Evolutionary conservation across 768 basidiomycete genomes (phyloP).

Genomic region (Neoboletus magnificus): DNA sequence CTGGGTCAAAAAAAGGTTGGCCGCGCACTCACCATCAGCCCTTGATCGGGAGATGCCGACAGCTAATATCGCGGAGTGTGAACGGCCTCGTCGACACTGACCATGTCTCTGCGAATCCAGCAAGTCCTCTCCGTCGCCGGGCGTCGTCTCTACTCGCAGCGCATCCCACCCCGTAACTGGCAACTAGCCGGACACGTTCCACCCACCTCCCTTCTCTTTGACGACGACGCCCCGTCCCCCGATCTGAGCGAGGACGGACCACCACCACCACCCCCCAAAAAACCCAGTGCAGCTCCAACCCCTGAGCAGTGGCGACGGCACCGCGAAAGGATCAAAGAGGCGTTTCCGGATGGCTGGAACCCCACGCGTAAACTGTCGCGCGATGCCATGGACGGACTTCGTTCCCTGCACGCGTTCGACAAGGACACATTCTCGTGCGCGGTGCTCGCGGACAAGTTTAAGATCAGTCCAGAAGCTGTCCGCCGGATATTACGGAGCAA

Average conservation of each 20-base stretch:
- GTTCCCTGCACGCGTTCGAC: conserved; percentile 62
- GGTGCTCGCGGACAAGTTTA: conserved; percentile 72
- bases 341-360: conserved; percentile 68
- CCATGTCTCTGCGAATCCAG: conserved; percentile 20
- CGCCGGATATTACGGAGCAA: conserved; percentile 73
- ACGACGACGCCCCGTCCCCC: conserved; percentile 12
- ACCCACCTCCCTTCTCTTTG: conserved; percentile 29
- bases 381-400: conserved; percentile 80
- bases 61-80: conserved; percentile 16
- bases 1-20: neutral
- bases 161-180: conserved; percentile 29
- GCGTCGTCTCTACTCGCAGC: conserved; percentile 27
- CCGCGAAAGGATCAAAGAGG: conserved; percentile 46
- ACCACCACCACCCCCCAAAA: conserved; percentile 25
- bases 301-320: conserved; percentile 51
- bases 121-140: conserved; percentile 2
- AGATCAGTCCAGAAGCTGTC: conserved; percentile 78
- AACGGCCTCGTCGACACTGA: neutral
- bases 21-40: neutral
- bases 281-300: conserved; percentile 21
- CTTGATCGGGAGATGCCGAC: conserved; percentile 24
- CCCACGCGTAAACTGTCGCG: conserved; percentile 79
- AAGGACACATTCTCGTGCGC: conserved; percentile 62
- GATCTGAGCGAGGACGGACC: conserved; percentile 33
- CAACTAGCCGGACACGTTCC: conserved; percentile 30